Evolutionary conservation across 306 rosid genomes (phyloP), one percentile per base, ranked within the genome.

Genomic region (Dryas drummondii): DNA sequence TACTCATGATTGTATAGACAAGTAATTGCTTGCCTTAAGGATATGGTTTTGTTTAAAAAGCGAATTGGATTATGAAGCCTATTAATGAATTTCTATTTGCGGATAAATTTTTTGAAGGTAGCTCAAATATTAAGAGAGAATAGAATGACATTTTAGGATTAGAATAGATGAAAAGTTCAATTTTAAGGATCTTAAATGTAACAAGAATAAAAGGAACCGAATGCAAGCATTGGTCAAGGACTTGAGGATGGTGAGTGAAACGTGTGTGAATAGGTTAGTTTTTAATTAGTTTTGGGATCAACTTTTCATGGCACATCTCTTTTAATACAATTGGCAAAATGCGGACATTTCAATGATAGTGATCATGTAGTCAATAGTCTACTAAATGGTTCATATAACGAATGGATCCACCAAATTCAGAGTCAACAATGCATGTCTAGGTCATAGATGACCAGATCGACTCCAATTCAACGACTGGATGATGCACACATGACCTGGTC

Each of bases 281-380:
- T 63, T 63, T 63, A 63, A 63, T 40, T 27, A 59, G 7, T 71
- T 71, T 42, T 5, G 47, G 52, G 65, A 42, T 71, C 51, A 42
- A 55, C 13, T 12, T 71, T 7, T 55, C 52, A 7, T 4, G 17
- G 1, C 46, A 41, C 4, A 42, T 19, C 15, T 2, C 14, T n/a
- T 53, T 71, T 6, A 54, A 54, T 9, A 52, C 45, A 32, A 32
- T 32, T 32, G 37, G 37, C 37, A 32, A 5, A 40, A 42, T 51
- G 52, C 55, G 22, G 65, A 42, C 53, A 42, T n/a, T 71, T 71
- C 65, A 41, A 17, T n/a, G 63, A 41, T 16, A 37, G 52, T 37
- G 49, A 52, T 52, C 6, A 14, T 16, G 4, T 7, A 5, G 59
- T 52, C 52, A 16, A n/a, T 15, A 5, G 32, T 32, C n/a, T 3